Conservation (phyloP, 2,329 filamentous ascomycete species). For the Xylariaceae sp. region DNA sequence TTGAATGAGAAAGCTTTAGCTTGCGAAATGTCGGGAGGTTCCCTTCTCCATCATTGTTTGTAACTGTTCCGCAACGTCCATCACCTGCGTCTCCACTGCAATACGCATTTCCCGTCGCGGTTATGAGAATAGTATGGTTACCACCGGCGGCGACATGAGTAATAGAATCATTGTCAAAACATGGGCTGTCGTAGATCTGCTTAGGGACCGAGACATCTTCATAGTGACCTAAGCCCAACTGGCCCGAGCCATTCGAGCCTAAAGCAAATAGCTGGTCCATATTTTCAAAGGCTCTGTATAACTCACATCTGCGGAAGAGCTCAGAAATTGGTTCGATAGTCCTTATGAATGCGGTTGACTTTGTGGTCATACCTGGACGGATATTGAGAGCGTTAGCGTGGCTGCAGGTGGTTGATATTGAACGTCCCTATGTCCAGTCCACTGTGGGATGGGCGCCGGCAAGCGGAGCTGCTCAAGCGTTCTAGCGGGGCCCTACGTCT, state of each 20-base stretch:
- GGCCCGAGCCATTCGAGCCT: conserved; percentile 72
- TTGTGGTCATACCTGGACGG: too few relatives aligned
- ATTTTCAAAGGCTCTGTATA: not conserved
- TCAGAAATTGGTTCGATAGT: not conserved
- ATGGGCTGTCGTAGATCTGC: conserved; percentile 52
- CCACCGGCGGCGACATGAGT: conserved; percentile 60
- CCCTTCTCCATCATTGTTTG: conserved; percentile 23
- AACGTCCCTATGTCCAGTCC: too few relatives aligned
- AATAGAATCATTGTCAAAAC: conserved; percentile 34
- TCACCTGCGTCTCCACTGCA: conserved; percentile 58
- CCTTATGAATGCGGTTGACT: too few relatives aligned
- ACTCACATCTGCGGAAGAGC: not conserved
- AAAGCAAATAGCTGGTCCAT: conserved; percentile 62
- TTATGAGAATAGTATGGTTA: conserved; percentile 79
- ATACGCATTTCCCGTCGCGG: conserved; percentile 55
- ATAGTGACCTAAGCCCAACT: conserved; percentile 66
- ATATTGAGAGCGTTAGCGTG: not conserved
- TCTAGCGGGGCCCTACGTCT: conserved; percentile 4
- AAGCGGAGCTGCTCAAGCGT: conserved; percentile 1
- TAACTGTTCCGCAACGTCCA: conserved; percentile 51
- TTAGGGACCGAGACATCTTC: conserved; percentile 68
- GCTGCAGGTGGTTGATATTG: too few relatives aligned
- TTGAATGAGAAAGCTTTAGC: conserved; percentile 33
- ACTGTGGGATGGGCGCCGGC: too few relatives aligned
- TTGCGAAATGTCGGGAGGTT: conserved; percentile 37